Percentiles rank a stretch among this genome's conserved stretches.
Evolutionary conservation across 2,329 filamentous ascomycete species (phyloP).

Genomic region (Aspergillus sp.): DNA sequence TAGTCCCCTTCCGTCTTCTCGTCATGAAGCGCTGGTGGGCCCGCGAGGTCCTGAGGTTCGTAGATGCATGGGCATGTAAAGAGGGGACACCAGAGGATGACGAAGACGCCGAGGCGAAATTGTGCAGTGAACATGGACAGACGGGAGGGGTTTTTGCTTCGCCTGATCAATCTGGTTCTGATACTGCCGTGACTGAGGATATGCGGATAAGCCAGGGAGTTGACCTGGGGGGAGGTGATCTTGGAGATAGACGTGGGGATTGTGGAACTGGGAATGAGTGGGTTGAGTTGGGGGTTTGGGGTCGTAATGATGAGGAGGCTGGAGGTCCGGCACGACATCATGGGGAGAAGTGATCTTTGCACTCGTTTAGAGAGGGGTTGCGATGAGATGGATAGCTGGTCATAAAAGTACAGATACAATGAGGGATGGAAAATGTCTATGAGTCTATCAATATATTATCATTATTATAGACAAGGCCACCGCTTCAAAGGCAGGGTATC

Average conservation of each 20-base stretch:
- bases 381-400: neutral
- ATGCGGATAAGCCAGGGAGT: neutral
- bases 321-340: neutral
- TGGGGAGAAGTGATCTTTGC: neutral
- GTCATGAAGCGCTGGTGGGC: slow-evolving; percentile 64
- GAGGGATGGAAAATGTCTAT: neutral
- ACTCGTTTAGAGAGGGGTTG: neutral
- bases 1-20: slow-evolving; percentile 64
- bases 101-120: slow-evolving; percentile 28
- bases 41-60: slow-evolving; percentile 57
- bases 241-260: neutral
- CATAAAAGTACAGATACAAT: neutral
- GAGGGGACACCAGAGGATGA: slow-evolving; percentile 57
- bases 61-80: slow-evolving; percentile 54
- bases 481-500: slow-evolving; percentile 13
- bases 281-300: neutral
- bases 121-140: neutral
- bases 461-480: slow-evolving; percentile 15
- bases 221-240: neutral
- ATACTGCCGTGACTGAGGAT: neutral
- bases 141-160: neutral
- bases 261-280: neutral
- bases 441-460: slow-evolving; percentile 5
- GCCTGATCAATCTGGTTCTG: neutral
- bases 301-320: neutral